Base-by-base conservation (phyloP, 2,329 filamentous ascomycete species). In the Pseudogymnoascus sp. region DNA sequence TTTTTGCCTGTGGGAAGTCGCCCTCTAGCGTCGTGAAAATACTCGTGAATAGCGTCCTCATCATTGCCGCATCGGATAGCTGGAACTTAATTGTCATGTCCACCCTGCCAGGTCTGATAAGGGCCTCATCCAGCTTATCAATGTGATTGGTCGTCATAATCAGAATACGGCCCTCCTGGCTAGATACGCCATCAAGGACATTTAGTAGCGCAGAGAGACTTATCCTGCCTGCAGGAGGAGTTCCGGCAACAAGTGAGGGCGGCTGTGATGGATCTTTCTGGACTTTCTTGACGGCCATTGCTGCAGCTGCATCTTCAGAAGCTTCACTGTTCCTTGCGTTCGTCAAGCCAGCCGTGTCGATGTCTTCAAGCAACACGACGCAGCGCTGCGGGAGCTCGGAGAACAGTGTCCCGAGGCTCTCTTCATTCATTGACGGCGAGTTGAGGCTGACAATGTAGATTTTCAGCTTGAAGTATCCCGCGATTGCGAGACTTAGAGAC, bases 311-410 rank as follows among this genome's bases (percentile, higher is more conserved):
- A 60, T 67, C 64, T 50, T 15, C 64, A 59, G n/a, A 15, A 40
- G 42, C 63, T 60, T 46, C 66, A 38, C 15, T 66, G 62, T 9
- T 82, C 79, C 81, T 79, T 1, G 80, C 86, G 67, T 88, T 83
- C 0, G 86, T 88, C 44, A 91, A 78, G 4, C 88, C 88, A 2
- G 88, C 88, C 1, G 83, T 87, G 71, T 92, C 89, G 62, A 92
- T 88, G 67, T 92, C 89, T 72, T 92, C 89, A 3, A 92, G 82
- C 1, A 92, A 80, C 1, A 92, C 86, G 15, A 91, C 83, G 67
- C 89, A 91, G 59, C 86, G 83, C 13, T 81, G 81, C 0, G 89
- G 89, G 3, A 92, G 82, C 40, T 84, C 81, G 23, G 83, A 77
- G 69, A 92, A 91, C 3, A 92, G 79, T 0, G 77, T 74, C 2